Percentiles rank a stretch among this genome's conserved stretches.
phyloP scores from a whole-genome alignment of 73 alveolate genomes.

The Breviolum minutum region DNA sequence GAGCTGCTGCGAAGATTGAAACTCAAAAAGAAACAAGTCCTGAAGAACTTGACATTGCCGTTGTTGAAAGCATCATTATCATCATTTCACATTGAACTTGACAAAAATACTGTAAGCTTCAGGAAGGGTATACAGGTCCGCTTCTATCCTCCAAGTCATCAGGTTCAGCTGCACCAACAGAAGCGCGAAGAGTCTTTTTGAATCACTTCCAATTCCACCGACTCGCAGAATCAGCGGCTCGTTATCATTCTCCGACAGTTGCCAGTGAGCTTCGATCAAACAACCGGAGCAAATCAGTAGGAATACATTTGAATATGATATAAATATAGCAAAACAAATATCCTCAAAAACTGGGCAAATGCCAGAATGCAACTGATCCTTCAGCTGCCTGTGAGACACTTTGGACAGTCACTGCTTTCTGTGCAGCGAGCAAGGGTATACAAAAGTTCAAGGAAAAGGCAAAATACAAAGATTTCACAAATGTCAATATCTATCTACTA shows the following conservation, averaged over 20 bases:
- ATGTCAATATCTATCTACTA: too few relatives aligned
- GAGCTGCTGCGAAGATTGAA: too few relatives aligned
- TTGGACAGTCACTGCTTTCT: not conserved
- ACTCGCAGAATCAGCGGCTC: not conserved
- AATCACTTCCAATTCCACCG: not conserved
- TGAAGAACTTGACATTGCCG: too few relatives aligned
- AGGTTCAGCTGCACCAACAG: not conserved
- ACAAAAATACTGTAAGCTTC: too few relatives aligned
- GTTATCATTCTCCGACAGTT: conserved; percentile 21
- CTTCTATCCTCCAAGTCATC: too few relatives aligned
- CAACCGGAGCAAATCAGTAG: too few relatives aligned
- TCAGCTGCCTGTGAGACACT: not conserved
- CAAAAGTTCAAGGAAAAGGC: not conserved
- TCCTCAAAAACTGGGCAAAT: not conserved
- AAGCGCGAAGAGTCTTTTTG: not conserved
- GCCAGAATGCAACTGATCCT: conserved; percentile 1
- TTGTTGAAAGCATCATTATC: too few relatives aligned
- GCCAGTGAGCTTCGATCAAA: not conserved
- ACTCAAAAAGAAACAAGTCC: too few relatives aligned
- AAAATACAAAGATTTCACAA: not conserved
- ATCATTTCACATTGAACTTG: too few relatives aligned
- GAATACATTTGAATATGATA: too few relatives aligned
- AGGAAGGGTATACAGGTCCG: not conserved
- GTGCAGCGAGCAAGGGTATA: not conserved
- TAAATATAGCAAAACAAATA: too few relatives aligned